Base-by-base conservation (phyloP, 2,329 filamentous ascomycete genomes). In the Pyrenophora graminea region DNA sequence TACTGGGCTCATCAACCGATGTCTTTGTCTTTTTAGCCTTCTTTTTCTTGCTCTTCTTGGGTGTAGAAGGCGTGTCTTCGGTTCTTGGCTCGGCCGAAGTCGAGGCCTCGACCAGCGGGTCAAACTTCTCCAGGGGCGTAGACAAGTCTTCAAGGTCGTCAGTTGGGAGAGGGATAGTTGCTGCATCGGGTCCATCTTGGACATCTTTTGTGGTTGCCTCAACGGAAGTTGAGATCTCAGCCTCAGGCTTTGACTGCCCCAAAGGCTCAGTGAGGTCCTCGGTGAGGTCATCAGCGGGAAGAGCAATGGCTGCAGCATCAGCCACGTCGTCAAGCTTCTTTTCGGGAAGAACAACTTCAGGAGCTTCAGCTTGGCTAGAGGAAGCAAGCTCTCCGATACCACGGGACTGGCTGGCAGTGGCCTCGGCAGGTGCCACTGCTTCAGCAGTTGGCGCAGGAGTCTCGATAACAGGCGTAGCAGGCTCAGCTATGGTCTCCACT, bases 1-100 rank as follows among this genome's bases (percentile, higher is more conserved):
- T 58, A n/a, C 49, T 58, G 8, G 55, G 50, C 27, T 61, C 61
- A 17, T 53, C 39, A 6, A 53, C 50, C 15, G 43, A 33, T 1
- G 32, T 39, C 34, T 58, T 63, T 9, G 36, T 45, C 51, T 67
- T 68, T 48, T 63, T 66, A 12, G 50, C 46, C 51, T 65, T 64
- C 53, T 66, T 62, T 54, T 63, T 66, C 51, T 61, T 66, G 7
- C 53, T 54, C 43, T 64, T 66, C 52, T 66, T 63, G 10, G 56
- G 44, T n/a, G 51, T 23, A 2, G 48, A 30, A 30, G 27, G 27
- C 10, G 12, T 4, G 10, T 30, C 27, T 3, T 30, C 27, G 3
- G 9, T 30, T 9, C 7, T 30, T 13, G 27, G 27, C 27, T 30
- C 27, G 9, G 10, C 27, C 8, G 27, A 5, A 30, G 27, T 30